These are phyloP conservation scores for Quaeritorhiza haematococci DNA, from an alignment of 371 early-diverging fungal genomes.

Conservation along the genomic window DNA sequence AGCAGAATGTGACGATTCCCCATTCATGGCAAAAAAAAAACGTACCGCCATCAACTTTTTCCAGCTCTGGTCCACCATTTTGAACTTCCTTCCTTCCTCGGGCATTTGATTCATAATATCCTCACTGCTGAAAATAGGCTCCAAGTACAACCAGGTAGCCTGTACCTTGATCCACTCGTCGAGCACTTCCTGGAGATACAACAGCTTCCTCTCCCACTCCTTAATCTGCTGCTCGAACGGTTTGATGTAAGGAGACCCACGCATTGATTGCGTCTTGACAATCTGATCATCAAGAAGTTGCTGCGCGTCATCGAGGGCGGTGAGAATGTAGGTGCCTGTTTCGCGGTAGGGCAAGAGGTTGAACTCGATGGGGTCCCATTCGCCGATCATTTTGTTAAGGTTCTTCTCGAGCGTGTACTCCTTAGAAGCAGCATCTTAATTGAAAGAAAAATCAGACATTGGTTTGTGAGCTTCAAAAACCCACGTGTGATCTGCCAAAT, in stretches of 20 bases:
- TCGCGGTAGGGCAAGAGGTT: slow-evolving; percentile 44
- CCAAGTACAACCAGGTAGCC: slow-evolving; percentile 58
- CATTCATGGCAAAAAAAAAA: background rate
- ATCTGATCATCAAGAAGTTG: slow-evolving; percentile 55
- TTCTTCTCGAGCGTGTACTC: slow-evolving; percentile 56
- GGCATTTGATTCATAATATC: slow-evolving; percentile 63
- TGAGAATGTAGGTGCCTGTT: slow-evolving; percentile 43
- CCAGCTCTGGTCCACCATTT: slow-evolving; percentile 49
- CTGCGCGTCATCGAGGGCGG: slow-evolving; percentile 50
- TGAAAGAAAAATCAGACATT: background rate
- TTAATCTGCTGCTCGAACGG: slow-evolving; percentile 52
- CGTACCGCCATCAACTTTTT: slow-evolving; percentile 44
- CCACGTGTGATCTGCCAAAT: background rate
- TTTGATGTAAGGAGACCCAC: slow-evolving; percentile 53
- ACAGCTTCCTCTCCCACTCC: slow-evolving; percentile 50
- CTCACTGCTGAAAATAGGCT: slow-evolving; percentile 53
- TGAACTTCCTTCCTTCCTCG: slow-evolving; percentile 52
- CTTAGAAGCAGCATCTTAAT: slow-evolving; percentile 48
- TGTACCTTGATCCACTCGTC: slow-evolving; percentile 60
- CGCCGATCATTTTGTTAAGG: slow-evolving; percentile 47
- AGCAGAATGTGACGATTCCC: background rate
- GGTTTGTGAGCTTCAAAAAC: background rate
- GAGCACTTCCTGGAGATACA: slow-evolving; percentile 47
- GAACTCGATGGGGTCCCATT: slow-evolving; percentile 50
- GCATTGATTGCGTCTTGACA: slow-evolving; percentile 54